These are phyloP conservation scores for Claviceps pazoutovae DNA, from an alignment of 2,329 filamentous ascomycete genomes.

Conservation along the genomic window DNA sequence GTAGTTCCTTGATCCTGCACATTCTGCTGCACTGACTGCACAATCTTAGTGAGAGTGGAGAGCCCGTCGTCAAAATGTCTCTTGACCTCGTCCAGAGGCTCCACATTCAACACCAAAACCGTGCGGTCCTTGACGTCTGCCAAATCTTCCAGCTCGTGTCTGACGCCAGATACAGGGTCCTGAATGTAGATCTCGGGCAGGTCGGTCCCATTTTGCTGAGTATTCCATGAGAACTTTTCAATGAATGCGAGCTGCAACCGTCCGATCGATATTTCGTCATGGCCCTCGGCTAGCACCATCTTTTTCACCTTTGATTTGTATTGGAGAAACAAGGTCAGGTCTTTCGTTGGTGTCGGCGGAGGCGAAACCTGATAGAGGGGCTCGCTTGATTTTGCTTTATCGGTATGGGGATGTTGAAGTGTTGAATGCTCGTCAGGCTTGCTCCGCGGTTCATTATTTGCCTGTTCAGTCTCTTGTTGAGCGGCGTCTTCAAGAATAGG, in stretches of 20 bases:
- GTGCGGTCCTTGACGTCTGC: constrained; percentile 87
- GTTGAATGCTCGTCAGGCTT: constrained; percentile 11
- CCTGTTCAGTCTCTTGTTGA: constrained; percentile 6
- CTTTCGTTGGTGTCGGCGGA: constrained; percentile 55
- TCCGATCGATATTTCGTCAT: constrained; percentile 71
- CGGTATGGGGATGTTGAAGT: constrained; percentile 13
- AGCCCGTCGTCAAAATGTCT: constrained; percentile 89
- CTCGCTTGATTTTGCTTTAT: constrained; percentile 30
- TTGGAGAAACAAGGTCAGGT: constrained; percentile 85
- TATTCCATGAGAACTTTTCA: constrained; percentile 98
- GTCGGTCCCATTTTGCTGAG: constrained; percentile 82
- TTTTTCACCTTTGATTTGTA: constrained; percentile 98
- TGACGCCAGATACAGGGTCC: constrained; percentile 87
- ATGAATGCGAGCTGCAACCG: constrained; percentile 91
- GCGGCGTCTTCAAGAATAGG: constrained; percentile 13
- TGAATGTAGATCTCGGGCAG: constrained; percentile 97
- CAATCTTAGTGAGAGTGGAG: constrained; percentile 60
- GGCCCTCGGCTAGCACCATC: constrained; percentile 74
- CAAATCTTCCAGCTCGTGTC: constrained; percentile 89
- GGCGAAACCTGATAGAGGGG: constrained; percentile 49
- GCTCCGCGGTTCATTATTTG: constrained; percentile 7
- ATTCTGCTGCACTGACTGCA: constrained; percentile 75
- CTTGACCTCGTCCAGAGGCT: constrained; percentile 90
- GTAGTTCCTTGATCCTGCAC: constrained; percentile 71
- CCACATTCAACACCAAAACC: constrained; percentile 88